These are phyloP conservation scores for Fusarium decemcellulare DNA, from an alignment of 2,329 filamentous ascomycete genomes.

Conservation along the genomic window DNA sequence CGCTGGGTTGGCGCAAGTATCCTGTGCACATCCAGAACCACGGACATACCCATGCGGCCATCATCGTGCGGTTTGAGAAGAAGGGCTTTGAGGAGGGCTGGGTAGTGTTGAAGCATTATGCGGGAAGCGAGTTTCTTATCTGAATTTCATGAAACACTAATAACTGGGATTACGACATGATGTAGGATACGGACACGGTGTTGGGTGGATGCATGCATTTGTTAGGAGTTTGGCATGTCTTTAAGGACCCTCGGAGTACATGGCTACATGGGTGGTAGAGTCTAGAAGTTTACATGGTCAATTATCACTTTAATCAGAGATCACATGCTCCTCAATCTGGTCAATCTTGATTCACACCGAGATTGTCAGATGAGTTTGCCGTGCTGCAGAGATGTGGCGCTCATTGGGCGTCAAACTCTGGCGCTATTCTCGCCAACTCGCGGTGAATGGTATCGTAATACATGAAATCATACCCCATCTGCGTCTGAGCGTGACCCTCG, in stretches of 20 bases:
- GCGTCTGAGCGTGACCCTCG: background rate
- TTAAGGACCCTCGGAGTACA: background rate
- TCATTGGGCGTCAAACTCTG: constrained; percentile 16
- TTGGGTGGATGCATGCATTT: constrained; percentile 15
- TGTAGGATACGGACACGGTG: constrained; percentile 2
- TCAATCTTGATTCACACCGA: background rate
- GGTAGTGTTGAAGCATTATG: constrained; percentile 85
- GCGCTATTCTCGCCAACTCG: constrained; percentile 23
- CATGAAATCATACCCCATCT: background rate
- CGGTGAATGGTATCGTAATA: constrained; percentile 19
- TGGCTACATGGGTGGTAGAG: constrained; percentile 9
- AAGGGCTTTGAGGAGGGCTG: constrained; percentile 81
- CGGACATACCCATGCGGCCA: constrained; percentile 89
- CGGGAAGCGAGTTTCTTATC: constrained; percentile 77
- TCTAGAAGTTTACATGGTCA: constrained; percentile 6
- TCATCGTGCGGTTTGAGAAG: constrained; percentile 83
- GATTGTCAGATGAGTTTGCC: constrained; percentile 1
- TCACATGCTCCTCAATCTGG: too few species aligned
- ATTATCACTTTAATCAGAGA: background rate
- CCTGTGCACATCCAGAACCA: constrained; percentile 83
- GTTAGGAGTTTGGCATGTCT: constrained; percentile 24
- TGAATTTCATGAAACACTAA: constrained; percentile 25
- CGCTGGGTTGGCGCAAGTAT: constrained; percentile 74
- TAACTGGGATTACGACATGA: constrained; percentile 3
- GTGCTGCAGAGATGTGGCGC: constrained; percentile 3